Evolutionary conservation across 257 asterid species (phyloP).

Genomic region (Cruciata laevipes): DNA sequence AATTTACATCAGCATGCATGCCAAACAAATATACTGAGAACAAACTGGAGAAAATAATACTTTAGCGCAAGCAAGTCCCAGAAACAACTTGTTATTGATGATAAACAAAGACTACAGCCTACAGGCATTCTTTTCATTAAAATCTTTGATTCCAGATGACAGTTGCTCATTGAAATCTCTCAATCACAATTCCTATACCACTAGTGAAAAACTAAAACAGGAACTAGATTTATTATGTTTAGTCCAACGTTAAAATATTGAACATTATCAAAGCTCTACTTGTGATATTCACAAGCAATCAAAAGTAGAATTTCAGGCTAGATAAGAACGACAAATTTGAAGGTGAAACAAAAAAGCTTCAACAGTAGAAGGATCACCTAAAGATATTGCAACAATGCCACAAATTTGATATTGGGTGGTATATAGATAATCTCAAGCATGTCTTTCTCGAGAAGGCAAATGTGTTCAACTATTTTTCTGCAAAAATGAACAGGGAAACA

Average conservation of each 20-base stretch:
- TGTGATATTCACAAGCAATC: not conserved
- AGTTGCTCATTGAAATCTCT: not conserved
- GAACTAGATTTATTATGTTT: too few relatives aligned
- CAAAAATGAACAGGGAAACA: constrained; percentile 14
- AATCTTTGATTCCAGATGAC: too few relatives aligned
- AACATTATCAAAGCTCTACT: too few relatives aligned
- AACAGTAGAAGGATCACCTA: constrained; percentile 39
- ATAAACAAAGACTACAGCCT: too few relatives aligned
- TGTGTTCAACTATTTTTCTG: constrained; percentile 72
- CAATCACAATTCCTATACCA: not conserved
- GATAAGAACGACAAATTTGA: not conserved
- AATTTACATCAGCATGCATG: too few relatives aligned
- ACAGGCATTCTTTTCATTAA: too few relatives aligned
- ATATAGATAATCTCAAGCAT: constrained; percentile 79
- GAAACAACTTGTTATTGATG: too few relatives aligned
- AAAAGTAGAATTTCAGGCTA: not conserved
- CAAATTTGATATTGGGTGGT: constrained; percentile 80
- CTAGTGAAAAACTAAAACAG: not conserved
- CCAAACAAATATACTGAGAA: too few relatives aligned
- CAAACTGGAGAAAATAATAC: too few relatives aligned
- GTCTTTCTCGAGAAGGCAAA: constrained; percentile 61
- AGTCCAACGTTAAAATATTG: too few relatives aligned
- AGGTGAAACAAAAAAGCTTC: too few relatives aligned
- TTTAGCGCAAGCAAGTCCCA: too few relatives aligned
- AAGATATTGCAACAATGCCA: constrained; percentile 66